A percentile compares a stretch with the other conserved stretches of the same genome.
Evolutionary conservation across 2,329 filamentous ascomycete species (phyloP).

Genomic region (Colletotrichum spaethianum): DNA sequence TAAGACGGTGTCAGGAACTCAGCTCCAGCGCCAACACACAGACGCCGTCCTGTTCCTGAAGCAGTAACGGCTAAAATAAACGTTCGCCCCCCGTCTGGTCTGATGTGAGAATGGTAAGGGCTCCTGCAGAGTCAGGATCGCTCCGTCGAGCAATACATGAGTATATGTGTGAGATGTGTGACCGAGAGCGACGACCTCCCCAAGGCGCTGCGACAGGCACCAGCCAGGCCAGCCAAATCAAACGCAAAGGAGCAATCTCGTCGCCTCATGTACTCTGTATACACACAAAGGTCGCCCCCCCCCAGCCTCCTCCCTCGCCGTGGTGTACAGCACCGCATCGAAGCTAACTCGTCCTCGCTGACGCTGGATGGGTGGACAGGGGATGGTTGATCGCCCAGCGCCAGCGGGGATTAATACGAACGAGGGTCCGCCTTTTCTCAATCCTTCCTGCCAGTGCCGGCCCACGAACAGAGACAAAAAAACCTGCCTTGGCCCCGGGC

Average conservation of each 20-base stretch:
- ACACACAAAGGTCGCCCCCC: neutral
- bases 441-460: slow-evolving; percentile 32
- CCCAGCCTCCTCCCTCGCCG: slow-evolving; percentile 14
- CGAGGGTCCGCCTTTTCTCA: slow-evolving; percentile 25
- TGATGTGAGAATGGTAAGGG: neutral
- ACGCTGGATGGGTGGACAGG: slow-evolving; percentile 19
- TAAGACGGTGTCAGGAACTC: neutral
- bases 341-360: slow-evolving; percentile 16
- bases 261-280: slow-evolving; percentile 2
- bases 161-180: slow-evolving; percentile 1
- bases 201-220: slow-evolving; percentile 8
- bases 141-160: neutral
- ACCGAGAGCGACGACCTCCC: slow-evolving; percentile 3
- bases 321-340: slow-evolving; percentile 12
- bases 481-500: slow-evolving; percentile 32
- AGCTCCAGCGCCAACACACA: slow-evolving; percentile 12
- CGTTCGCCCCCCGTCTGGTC: slow-evolving; percentile 14
- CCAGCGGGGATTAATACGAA: slow-evolving; percentile 41
- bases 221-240: slow-evolving; percentile 10
- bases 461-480: slow-evolving; percentile 32
- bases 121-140: neutral
- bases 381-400: slow-evolving; percentile 34
- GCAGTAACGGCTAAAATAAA: slow-evolving; percentile 2
- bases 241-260: slow-evolving; percentile 7
- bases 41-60: slow-evolving; percentile 2